Evolutionary conservation across 2,329 filamentous ascomycete species (phyloP).

Genomic region (Aspergillus phoenicis): DNA sequence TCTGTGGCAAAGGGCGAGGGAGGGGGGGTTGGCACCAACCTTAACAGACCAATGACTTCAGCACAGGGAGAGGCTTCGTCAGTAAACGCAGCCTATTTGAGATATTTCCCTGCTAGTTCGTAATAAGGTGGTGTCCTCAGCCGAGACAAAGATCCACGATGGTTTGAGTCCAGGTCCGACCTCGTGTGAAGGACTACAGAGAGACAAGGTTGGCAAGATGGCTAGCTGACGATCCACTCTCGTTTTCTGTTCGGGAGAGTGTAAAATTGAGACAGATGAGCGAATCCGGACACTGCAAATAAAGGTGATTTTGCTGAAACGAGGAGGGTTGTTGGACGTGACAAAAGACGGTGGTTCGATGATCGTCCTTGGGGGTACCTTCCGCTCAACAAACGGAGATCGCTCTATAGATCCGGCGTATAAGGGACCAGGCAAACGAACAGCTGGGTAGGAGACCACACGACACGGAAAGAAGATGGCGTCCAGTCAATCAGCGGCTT

Average conservation of each 20-base stretch:
- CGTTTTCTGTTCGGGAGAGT: not conserved
- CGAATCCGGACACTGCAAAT: constrained; percentile 8
- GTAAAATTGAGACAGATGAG: constrained; percentile 9
- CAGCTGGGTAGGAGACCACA: constrained; percentile 11
- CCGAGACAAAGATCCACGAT: constrained; percentile 32
- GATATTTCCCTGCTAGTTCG: constrained; percentile 18
- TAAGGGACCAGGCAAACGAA: constrained; percentile 23
- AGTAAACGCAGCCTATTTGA: constrained; percentile 13
- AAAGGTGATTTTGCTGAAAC: not conserved
- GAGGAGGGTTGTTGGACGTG: constrained; percentile 7
- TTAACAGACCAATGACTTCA: constrained; percentile 25
- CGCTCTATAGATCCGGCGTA: constrained; percentile 19
- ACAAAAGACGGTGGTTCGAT: constrained; percentile 13
- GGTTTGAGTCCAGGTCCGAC: constrained; percentile 20
- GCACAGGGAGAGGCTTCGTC: constrained; percentile 4
- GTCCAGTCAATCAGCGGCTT: constrained; percentile 6
- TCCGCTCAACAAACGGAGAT: constrained; percentile 24
- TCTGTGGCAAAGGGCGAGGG: constrained; percentile 27
- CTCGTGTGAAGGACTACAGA: constrained; percentile 10
- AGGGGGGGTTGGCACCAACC: constrained; percentile 32
- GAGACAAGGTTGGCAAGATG: constrained; percentile 15
- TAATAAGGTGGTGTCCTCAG: constrained; percentile 24
- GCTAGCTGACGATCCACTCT: constrained; percentile 18
- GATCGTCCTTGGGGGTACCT: constrained; percentile 22
- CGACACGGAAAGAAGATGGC: constrained; percentile 12